Evolutionary conservation across 2,329 filamentous ascomycete species (phyloP).

Genomic region (Phymatotrichopsis omnivora): DNA sequence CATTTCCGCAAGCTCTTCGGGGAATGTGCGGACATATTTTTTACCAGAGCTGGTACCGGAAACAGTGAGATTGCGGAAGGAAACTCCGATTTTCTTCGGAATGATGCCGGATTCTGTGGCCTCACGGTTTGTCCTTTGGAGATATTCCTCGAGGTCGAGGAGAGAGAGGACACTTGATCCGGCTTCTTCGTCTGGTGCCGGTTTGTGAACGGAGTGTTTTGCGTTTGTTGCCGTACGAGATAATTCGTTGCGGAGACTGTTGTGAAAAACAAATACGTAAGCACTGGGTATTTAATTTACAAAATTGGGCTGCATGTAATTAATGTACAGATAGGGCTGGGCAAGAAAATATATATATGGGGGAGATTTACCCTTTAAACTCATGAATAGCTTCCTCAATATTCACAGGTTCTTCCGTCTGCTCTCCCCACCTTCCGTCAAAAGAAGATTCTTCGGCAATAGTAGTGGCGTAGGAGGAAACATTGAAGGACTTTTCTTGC

Average conservation of each 20-base stretch:
- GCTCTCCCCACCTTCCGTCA: slow-evolving; percentile 14
- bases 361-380: slow-evolving; percentile 28
- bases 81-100: slow-evolving; percentile 30
- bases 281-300: too few species aligned
- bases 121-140: slow-evolving; percentile 25
- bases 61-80: slow-evolving; percentile 29
- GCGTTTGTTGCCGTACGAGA: slow-evolving; percentile 7
- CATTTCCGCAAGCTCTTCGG: slow-evolving; percentile 27
- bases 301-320: too few species aligned
- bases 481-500: too few species aligned
- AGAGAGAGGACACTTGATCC: slow-evolving; percentile 14
- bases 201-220: slow-evolving; percentile 5
- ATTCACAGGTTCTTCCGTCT: slow-evolving; percentile 26
- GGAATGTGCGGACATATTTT: slow-evolving; percentile 27
- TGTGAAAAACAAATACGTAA: background rate
- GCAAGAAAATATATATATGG: background rate
- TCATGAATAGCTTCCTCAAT: slow-evolving; percentile 28
- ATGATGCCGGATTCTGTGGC: slow-evolving; percentile 26
- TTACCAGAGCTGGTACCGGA: slow-evolving; percentile 27
- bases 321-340: background rate
- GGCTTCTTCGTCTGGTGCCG: slow-evolving; percentile 7
- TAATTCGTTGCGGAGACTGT: slow-evolving; percentile 20
- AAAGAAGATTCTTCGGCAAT: too few species aligned
- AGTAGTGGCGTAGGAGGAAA: too few species aligned
- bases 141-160: slow-evolving; percentile 31